Evolutionary conservation across 2,329 filamentous ascomycete genomes (phyloP), one percentile per base, ranked within the genome.

Genomic region (Rutstroemia sp.): DNA sequence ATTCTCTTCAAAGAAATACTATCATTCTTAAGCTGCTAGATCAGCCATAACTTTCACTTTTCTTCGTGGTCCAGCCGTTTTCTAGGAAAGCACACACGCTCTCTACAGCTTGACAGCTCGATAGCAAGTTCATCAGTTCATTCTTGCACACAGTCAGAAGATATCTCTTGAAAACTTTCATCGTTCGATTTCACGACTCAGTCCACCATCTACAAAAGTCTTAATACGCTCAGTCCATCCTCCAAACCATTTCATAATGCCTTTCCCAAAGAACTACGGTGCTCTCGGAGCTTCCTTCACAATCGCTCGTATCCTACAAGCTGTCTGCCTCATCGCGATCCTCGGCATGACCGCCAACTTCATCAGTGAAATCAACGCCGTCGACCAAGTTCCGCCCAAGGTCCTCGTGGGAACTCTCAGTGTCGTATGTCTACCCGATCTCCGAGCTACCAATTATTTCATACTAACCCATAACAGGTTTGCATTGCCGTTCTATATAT

Each of bases 271-370:
- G 57, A 51, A 62, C 41, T 64, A 62, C 71, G 86, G 88, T 65
- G 86, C 87, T 70, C 75, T 94, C 63, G 90, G 88, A 71, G 83
- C 86, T 65, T 87, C 87, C 64, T 95, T 95, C 75, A 83, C 88
- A 58, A 75, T 83, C 63, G 81, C 87, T 63, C 86, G 92, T 49
- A 77, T 79, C 57, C 77, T 92, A 63, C 85, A 95, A 70, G 78
- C 82, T 58, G 73, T 87, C 61, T 82, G 82, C 25, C 85, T 96
- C 68, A 77, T 94, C 57, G 77, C 85, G 58, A 83, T 94, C 63
- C 86, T 95, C 62, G 90, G 90, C 47, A 82, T 96, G 70, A 84
- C 84, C 0, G 82, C 87, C 66, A 90, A 92, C 72, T 95, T 96
- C 72, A 85, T 95, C 66, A 79, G 84, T 23, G 79, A 88, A 64